Evolutionary conservation across 2,329 filamentous ascomycete species (phyloP).

Genomic region (Exophiala xenobiotica): DNA sequence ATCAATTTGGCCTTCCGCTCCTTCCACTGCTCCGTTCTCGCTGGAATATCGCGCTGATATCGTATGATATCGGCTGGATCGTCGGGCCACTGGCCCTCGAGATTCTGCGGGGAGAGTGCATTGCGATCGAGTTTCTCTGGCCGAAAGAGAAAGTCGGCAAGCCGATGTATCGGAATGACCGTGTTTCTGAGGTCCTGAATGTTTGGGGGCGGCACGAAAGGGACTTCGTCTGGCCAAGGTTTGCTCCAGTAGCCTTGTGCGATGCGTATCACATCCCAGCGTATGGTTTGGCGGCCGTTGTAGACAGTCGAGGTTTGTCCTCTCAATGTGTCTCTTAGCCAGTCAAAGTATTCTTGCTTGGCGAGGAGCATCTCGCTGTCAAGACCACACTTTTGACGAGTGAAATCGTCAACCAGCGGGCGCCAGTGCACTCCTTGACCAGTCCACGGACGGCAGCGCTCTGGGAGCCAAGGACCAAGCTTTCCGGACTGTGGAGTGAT

Average conservation of each 20-base stretch:
- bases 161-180: not conserved
- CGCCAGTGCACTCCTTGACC: not conserved
- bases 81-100: not conserved
- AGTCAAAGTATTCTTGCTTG: not conserved
- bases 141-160: not conserved
- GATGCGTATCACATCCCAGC: not conserved
- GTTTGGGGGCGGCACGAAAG: too few species aligned
- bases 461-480: not conserved
- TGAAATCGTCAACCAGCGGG: constrained; percentile 1
- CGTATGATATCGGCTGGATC: not conserved
- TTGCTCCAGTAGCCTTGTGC: not conserved
- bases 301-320: not conserved
- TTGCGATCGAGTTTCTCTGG: not conserved
- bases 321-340: not conserved
- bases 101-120: not conserved
- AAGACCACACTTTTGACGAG: not conserved
- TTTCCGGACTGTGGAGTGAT: not conserved
- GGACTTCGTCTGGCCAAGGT: not conserved
- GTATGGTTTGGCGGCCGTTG: not conserved
- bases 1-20: not conserved
- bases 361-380: not conserved
- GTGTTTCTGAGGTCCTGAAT: too few species aligned
- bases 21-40: not conserved
- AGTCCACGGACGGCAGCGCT: not conserved
- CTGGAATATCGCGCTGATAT: not conserved